Conservation (phyloP, 768 basidiomycete species). For the Suillus subaureus region DNA sequence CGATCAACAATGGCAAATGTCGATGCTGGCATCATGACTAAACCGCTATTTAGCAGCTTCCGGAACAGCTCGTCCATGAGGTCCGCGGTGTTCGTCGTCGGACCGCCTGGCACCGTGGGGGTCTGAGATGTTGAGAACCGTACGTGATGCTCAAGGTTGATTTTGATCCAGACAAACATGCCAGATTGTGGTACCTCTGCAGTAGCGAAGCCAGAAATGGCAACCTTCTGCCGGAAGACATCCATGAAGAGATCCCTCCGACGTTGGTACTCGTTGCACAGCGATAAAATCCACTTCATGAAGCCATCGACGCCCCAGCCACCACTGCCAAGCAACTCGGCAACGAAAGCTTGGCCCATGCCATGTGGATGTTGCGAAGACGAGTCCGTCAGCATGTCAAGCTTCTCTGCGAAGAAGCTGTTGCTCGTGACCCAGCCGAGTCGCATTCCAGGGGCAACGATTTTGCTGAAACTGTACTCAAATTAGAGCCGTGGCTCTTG, state of each 20-base stretch:
- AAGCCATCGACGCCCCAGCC: slow-evolving; percentile 50
- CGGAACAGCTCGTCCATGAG: slow-evolving; percentile 53
- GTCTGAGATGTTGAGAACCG: slow-evolving; percentile 34
- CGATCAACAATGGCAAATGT: slow-evolving; percentile 43
- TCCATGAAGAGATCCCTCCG: slow-evolving; percentile 51
- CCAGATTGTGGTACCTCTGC: slow-evolving; percentile 44
- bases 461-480: slow-evolving; percentile 46
- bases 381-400: slow-evolving; percentile 47
- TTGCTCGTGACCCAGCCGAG: slow-evolving; percentile 51
- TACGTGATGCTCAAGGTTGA: slow-evolving; percentile 46
- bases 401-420: slow-evolving; percentile 42
- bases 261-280: slow-evolving; percentile 53
- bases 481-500: not conserved
- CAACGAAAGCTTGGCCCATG: slow-evolving; percentile 48
- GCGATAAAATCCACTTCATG: slow-evolving; percentile 46
- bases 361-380: slow-evolving; percentile 54
- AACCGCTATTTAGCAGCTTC: slow-evolving; percentile 39
- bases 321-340: slow-evolving; percentile 42
- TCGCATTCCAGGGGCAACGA: slow-evolving; percentile 57
- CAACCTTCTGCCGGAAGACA: slow-evolving; percentile 38
- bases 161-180: slow-evolving; percentile 59
- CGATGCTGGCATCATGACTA: slow-evolving; percentile 53
- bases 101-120: slow-evolving; percentile 17
- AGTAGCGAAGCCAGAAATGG: slow-evolving; percentile 33
- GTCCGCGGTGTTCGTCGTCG: slow-evolving; percentile 43